Percentiles rank a stretch among this genome's conserved stretches.
phyloP scores from a whole-genome alignment of 2,329 filamentous ascomycete species.

The Aspergillus chevalieri region DNA sequence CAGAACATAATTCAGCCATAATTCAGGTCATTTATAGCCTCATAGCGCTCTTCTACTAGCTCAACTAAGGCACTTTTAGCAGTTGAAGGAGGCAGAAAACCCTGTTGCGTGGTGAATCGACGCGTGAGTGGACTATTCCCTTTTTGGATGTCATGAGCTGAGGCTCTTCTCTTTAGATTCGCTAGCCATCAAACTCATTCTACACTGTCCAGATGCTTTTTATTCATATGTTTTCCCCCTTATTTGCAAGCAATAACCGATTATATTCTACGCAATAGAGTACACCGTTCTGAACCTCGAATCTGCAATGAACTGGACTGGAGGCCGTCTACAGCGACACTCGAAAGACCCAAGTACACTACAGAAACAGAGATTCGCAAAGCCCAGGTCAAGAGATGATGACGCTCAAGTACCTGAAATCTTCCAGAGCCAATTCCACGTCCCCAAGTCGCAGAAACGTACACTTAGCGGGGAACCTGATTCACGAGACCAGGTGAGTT shows the following conservation, averaged over 20 bases:
- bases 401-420: constrained; percentile 8
- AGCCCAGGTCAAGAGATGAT: constrained; percentile 18
- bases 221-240: not conserved
- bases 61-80: too few species aligned
- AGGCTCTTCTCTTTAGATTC: not conserved
- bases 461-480: not conserved
- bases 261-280: too few species aligned
- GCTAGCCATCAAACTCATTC: not conserved
- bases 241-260: too few species aligned
- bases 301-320: constrained; percentile 41
- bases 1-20: too few species aligned
- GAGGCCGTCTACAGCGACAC: constrained; percentile 37
- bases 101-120: too few species aligned
- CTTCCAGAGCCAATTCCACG: constrained; percentile 6
- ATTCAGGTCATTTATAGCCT: too few species aligned
- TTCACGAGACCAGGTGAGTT: not conserved
- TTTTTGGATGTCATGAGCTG: not conserved
- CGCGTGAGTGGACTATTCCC: not conserved
- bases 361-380: constrained; percentile 31
- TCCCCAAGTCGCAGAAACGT: not conserved
- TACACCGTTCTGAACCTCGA: not conserved
- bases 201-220: too few species aligned
- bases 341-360: constrained; percentile 23
- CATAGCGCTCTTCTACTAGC: too few species aligned
- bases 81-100: too few species aligned